Percentiles rank a stretch among this genome's conserved stretches.
These are phyloP conservation scores for Talaromyces adpressus DNA, from an alignment of 495 filamentous ascomycete species.

Conservation along the genomic window DNA sequence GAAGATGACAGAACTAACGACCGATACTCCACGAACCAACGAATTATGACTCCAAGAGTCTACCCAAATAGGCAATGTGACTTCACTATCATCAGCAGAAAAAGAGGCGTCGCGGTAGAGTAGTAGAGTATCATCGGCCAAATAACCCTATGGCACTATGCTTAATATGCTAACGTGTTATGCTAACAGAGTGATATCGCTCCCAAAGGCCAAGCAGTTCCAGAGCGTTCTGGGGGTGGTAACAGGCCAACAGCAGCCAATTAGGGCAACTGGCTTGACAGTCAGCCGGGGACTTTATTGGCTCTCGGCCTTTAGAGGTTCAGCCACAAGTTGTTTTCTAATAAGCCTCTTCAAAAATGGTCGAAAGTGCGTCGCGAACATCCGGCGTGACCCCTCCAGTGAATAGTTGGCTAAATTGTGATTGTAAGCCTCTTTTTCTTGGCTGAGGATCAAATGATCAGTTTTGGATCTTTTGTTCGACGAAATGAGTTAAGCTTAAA, in stretches of 20 bases:
- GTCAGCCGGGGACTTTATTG: background rate
- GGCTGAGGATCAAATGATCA: background rate
- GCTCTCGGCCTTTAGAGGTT: background rate
- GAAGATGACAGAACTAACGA: background rate
- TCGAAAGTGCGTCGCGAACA: background rate
- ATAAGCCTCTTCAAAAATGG: background rate
- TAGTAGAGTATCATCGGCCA: background rate
- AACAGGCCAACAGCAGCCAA: background rate
- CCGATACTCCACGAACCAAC: background rate
- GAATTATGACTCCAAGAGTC: background rate
- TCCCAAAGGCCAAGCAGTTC: background rate
- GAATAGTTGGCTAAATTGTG: background rate
- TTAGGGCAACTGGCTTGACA: background rate
- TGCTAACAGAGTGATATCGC: background rate
- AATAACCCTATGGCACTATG: background rate
- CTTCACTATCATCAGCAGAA: background rate
- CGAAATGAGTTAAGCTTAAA: background rate
- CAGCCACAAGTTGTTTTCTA: background rate
- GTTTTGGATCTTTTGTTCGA: background rate
- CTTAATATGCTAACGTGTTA: too few relatives aligned
- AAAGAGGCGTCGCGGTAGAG: background rate
- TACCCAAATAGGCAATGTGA: background rate
- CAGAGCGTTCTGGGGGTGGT: background rate
- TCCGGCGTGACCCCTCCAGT: background rate
- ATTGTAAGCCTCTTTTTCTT: background rate